phyloP scores from a whole-genome alignment of 2,329 filamentous ascomycete species.

The Colletotrichum somersetense region DNA sequence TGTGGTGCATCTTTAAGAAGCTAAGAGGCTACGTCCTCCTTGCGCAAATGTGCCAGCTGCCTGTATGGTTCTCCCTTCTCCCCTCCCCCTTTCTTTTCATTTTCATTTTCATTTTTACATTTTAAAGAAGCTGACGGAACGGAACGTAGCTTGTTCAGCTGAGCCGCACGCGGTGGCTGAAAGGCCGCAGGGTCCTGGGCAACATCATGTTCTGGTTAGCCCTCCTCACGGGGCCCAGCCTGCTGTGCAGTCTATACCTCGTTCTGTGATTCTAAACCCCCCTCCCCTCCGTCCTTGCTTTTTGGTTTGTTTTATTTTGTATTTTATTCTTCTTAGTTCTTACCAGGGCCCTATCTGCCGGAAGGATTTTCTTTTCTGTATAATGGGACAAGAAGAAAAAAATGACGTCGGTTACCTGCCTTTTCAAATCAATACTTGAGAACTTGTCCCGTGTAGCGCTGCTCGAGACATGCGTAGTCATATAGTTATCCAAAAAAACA shows the following conservation, averaged over 20 bases:
- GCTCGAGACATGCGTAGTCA: neutral
- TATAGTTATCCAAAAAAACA: neutral
- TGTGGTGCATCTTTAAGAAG: constrained; percentile 86
- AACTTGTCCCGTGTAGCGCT: too few species aligned
- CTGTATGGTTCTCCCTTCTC: constrained; percentile 54
- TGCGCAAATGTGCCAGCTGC: constrained; percentile 81
- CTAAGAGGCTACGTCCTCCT: constrained; percentile 79
- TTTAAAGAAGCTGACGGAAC: neutral
- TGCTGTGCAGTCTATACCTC: constrained; percentile 72
- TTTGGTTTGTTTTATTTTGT: too few species aligned
- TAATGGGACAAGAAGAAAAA: too few species aligned
- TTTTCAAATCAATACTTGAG: too few species aligned
- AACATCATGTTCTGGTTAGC: constrained; percentile 85
- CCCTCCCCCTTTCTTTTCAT: neutral
- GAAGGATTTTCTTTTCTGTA: neutral
- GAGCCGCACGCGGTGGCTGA: constrained; percentile 75
- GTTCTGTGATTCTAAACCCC: constrained; percentile 58
- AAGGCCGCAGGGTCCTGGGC: constrained; percentile 71
- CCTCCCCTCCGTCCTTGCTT: neutral
- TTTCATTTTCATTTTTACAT: neutral
- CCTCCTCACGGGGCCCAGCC: constrained; percentile 80
- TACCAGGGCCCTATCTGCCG: neutral
- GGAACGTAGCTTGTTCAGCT: constrained; percentile 69
- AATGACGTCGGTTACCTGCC: too few species aligned
- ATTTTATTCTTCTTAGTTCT: neutral